phyloP scores from a whole-genome alignment of 108 stramenopile genomes.

The Schizochytrium sp. region DNA sequence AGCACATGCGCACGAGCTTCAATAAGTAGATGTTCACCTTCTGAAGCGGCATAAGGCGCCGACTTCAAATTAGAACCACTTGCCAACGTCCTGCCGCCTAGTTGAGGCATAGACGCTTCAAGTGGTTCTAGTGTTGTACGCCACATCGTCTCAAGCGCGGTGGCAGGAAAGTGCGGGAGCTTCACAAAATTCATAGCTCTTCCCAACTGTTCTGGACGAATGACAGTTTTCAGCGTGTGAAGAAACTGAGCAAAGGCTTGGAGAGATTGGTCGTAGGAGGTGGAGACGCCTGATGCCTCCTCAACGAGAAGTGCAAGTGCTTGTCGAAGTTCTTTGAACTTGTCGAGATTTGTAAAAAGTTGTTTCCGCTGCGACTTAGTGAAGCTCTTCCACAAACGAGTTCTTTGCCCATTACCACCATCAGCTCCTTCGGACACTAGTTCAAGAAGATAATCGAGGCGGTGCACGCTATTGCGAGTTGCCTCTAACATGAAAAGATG shows the following conservation, averaged over 20 bases:
- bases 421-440: not conserved
- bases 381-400: not conserved
- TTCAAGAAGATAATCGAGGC: not conserved
- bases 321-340: not conserved
- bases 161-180: not conserved
- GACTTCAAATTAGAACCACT: not conserved
- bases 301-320: not conserved
- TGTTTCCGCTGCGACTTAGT: not conserved
- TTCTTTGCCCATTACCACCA: not conserved
- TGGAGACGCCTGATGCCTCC: not conserved
- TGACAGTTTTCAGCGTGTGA: not conserved
- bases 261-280: not conserved
- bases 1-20: not conserved
- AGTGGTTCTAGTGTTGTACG: not conserved
- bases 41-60: not conserved
- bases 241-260: not conserved
- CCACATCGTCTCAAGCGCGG: not conserved
- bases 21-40: not conserved
- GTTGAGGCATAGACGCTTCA: not conserved
- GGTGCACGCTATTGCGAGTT: not conserved
- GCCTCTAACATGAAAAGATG: conserved; percentile 11
- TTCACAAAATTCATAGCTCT: not conserved
- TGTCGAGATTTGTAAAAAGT: not conserved
- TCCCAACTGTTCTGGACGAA: not conserved
- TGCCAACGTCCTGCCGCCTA: not conserved